These are phyloP conservation scores for Mortierella sp. DNA, from an alignment of 371 early-diverging fungal genomes.

Conservation along the genomic window DNA sequence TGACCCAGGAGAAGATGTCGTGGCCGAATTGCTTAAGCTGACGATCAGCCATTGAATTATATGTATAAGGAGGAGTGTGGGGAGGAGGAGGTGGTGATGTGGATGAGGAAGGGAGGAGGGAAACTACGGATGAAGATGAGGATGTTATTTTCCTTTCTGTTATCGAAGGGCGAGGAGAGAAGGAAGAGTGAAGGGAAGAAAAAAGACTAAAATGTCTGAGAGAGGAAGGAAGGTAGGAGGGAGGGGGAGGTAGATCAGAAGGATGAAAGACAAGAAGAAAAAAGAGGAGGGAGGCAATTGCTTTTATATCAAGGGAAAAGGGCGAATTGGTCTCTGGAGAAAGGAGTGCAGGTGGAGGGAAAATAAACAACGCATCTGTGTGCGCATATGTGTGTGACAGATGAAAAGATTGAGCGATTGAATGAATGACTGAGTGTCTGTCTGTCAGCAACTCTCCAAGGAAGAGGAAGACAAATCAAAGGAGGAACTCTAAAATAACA, in stretches of 20 bases:
- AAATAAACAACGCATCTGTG: neutral
- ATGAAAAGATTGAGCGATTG: neutral
- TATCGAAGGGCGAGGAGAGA: neutral
- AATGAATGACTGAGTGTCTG: too few relatives aligned
- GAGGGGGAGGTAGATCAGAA: neutral
- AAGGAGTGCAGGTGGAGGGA: neutral
- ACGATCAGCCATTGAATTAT: slow-evolving; percentile 48
- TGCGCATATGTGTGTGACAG: neutral
- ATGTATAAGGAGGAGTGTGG: neutral
- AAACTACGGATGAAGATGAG: neutral
- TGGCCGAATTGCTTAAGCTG: slow-evolving; percentile 44
- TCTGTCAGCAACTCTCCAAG: neutral
- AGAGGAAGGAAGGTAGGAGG: neutral
- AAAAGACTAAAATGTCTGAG: too few relatives aligned
- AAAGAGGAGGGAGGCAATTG: neutral
- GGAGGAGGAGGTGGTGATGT: neutral
- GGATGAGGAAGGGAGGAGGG: neutral
- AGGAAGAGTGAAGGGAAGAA: neutral
- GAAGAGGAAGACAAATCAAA: neutral
- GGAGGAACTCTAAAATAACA: neutral
- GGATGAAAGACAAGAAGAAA: slow-evolving; percentile 11
- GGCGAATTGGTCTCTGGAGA: neutral
- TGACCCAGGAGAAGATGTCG: slow-evolving; percentile 33
- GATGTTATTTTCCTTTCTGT: neutral
- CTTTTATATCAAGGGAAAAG: slow-evolving; percentile 28